Evolutionary conservation across 257 asterid species (phyloP).

Genomic region (Cinchona pubescens): DNA sequence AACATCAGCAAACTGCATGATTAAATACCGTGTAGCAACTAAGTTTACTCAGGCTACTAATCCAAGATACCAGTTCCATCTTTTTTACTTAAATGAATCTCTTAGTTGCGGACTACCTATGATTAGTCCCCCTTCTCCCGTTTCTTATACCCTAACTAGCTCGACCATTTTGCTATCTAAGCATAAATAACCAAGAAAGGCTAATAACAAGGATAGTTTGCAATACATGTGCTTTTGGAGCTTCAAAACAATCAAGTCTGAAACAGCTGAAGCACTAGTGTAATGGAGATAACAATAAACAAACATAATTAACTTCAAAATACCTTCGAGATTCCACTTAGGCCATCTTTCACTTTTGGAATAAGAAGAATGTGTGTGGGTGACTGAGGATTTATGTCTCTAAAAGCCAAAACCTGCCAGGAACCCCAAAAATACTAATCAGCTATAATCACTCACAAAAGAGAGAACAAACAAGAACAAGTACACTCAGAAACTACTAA

Average conservation of each 20-base stretch:
- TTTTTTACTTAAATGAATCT: background rate
- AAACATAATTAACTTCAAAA: background rate
- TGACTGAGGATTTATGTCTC: slow-evolving; percentile 82
- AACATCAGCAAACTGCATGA: too few species aligned
- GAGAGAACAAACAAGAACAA: background rate
- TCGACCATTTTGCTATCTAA: background rate
- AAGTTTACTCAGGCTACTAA: too few species aligned
- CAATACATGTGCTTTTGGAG: background rate
- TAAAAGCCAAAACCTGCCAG: slow-evolving; percentile 87
- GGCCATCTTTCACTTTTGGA: slow-evolving; percentile 80
- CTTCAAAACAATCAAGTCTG: background rate
- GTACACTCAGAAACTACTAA: background rate
- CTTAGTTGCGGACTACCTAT: too few species aligned
- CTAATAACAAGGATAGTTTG: background rate
- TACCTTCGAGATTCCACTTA: slow-evolving; percentile 75
- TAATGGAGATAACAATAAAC: background rate
- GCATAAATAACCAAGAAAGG: background rate
- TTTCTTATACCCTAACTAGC: background rate
- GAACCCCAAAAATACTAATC: background rate
- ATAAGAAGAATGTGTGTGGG: slow-evolving; percentile 78
- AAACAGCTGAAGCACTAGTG: background rate
- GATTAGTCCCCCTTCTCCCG: background rate
- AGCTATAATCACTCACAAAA: background rate
- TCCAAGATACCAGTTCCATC: too few species aligned
- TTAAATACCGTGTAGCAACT: too few species aligned